Percentiles rank a stretch among this genome's conserved stretches.
These are phyloP conservation scores for Fusarium hainanense DNA, from an alignment of 2,329 filamentous ascomycete genomes.

Conservation along the genomic window DNA sequence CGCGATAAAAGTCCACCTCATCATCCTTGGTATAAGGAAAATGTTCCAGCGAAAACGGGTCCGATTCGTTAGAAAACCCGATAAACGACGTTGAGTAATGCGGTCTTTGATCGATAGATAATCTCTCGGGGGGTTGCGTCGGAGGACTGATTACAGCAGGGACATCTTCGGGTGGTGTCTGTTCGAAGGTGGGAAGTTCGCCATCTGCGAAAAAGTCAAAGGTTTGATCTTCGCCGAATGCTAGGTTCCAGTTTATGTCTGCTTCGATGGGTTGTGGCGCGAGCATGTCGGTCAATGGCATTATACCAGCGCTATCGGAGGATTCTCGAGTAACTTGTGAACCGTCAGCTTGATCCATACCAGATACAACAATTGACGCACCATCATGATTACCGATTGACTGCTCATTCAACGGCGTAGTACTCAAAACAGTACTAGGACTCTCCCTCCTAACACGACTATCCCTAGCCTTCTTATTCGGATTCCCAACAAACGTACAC, in stretches of 20 bases:
- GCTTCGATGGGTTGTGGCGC: not conserved
- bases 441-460: not conserved
- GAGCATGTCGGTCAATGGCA: not conserved
- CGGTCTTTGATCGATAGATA: not conserved
- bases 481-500: constrained; percentile 42
- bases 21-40: not conserved
- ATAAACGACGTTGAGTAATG: constrained; percentile 2
- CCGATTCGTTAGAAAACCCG: not conserved
- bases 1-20: constrained; percentile 10
- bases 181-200: not conserved
- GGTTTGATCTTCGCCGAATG: not conserved
- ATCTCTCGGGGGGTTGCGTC: not conserved
- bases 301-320: not conserved
- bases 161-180: not conserved
- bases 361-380: not conserved
- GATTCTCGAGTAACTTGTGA: not conserved
- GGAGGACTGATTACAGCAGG: not conserved
- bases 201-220: constrained; percentile 14
- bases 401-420: not conserved
- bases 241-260: not conserved
- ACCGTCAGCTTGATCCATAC: not conserved
- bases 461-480: constrained; percentile 21
- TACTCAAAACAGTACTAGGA: not conserved
- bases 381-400: rapidly evolving
- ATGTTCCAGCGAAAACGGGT: not conserved